Conservation (phyloP, 495 filamentous ascomycete species). For the Ascodesmis nigricans region DNA sequence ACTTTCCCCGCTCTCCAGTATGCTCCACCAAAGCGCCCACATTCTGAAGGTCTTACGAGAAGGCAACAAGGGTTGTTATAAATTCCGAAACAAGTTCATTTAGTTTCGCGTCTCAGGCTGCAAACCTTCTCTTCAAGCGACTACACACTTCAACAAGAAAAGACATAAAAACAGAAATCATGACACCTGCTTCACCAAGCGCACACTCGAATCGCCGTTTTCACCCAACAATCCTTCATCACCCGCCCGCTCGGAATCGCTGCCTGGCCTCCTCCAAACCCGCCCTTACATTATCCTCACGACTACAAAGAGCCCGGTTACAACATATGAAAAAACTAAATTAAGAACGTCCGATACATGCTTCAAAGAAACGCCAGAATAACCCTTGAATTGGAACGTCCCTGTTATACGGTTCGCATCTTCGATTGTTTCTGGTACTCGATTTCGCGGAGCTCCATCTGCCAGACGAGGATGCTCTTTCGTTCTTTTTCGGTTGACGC, state of each 20-base stretch:
- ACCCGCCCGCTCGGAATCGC: slow-evolving; percentile 1
- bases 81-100: slow-evolving; percentile 5
- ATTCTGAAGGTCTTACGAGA: background rate
- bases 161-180: slow-evolving; percentile 2
- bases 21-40: slow-evolving; percentile 1
- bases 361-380: slow-evolving; percentile 17
- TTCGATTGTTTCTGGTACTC: slow-evolving; percentile 20
- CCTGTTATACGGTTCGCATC: slow-evolving; percentile 20
- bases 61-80: background rate
- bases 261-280: slow-evolving; percentile 1
- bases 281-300: background rate
- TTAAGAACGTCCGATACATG: slow-evolving; percentile 15
- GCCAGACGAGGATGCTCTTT: slow-evolving; percentile 17
- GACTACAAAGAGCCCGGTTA: slow-evolving; percentile 3
- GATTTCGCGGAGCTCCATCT: slow-evolving; percentile 22
- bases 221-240: slow-evolving; percentile 1
- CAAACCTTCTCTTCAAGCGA: background rate
- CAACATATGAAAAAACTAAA: slow-evolving; percentile 13
- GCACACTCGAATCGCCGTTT: slow-evolving; percentile 3
- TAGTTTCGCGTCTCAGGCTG: slow-evolving; percentile 3
- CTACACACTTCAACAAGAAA: slow-evolving; percentile 1
- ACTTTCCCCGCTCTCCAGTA: background rate
- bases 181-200: slow-evolving; percentile 5
- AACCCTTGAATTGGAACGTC: slow-evolving; percentile 13
- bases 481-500: slow-evolving; percentile 22